Base-by-base conservation (phyloP, 768 basidiomycete genomes). In the Fomitopsis pulvina region DNA sequence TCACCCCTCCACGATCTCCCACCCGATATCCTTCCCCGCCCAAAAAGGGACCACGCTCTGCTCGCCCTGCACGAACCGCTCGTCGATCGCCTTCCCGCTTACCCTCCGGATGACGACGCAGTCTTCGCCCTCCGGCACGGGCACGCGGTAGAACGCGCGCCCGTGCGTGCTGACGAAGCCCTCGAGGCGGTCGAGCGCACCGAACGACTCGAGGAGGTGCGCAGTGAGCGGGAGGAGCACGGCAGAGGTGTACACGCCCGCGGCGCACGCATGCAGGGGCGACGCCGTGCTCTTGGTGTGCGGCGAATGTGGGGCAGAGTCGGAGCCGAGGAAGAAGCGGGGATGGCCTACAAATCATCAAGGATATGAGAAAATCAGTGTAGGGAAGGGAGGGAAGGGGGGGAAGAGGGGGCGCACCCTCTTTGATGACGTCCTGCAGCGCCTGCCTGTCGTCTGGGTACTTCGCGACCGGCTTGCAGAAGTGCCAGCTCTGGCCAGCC, bases 381-480 rank as follows among this genome's bases (percentile, higher is more conserved):
- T 43, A 27, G 9, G 42, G 26, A 8, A 43, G 28, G 45, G 16
- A 28, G 10, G 26, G 4, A 11, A 7, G 11, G n/a, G 16, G 6
- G 10, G 24, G 41, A 42, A 14, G 48, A 50, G n/a, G n/a, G n/a
- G n/a, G n/a, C 69, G 38, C 52, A 87, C 91, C 90, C 72, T 88
- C 79, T 54, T 67, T 73, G 41, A 96, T 77, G 25, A 92, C 81
- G 20, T 86, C 76, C 45, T 80, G 78, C 50, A 99, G 68, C 12
- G 95, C 92, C 59, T 80, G 67, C 14, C 95, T 77, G 64, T 99
- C 96, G 56, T 87, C 85, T 1, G 95, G 95, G 64, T 81, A 93
- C 68, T 99, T 99, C 11, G 96, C 93, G 20, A 99, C 87, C 0
- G 96, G 96, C 67, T 98, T 99, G 75, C 96, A 98, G 69, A 87